Conservation (phyloP, 176 grass and related monocot genomes). For the Carex cristatella region DNA sequence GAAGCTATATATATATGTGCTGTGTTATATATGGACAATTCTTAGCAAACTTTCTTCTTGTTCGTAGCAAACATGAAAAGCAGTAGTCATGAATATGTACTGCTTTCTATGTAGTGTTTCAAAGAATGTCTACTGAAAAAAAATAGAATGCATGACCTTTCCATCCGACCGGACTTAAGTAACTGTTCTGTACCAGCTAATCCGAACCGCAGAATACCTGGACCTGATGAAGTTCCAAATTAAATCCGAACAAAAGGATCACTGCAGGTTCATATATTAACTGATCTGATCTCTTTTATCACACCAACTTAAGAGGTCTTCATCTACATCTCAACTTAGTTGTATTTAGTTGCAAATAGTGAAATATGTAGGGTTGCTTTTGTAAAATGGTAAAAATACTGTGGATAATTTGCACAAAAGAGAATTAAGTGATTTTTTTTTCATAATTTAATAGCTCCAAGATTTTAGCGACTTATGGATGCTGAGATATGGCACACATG, state of each 20-base stretch:
- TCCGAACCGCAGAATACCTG: neutral
- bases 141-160: neutral
- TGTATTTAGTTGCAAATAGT: conserved; percentile 13
- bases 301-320: neutral
- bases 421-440: neutral
- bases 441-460: conserved; percentile 38
- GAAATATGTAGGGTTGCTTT: conserved; percentile 11
- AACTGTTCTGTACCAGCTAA: neutral
- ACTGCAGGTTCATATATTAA: neutral
- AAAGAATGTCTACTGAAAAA: neutral
- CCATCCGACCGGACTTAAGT: neutral
- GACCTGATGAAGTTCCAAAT: neutral
- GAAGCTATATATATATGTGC: too few relatives aligned
- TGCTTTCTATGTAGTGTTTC: neutral
- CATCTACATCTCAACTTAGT: conserved; percentile 11
- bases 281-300: neutral
- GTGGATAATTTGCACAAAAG: neutral
- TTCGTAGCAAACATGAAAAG: too few relatives aligned
- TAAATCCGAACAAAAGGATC: neutral
- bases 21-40: neutral
- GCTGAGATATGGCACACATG: conserved; percentile 40
- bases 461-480: conserved; percentile 82
- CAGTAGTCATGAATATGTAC: too few relatives aligned
- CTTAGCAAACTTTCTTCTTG: neutral
- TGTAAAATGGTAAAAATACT: neutral